These are phyloP conservation scores for Pseudomassariella vexata DNA, from an alignment of 2,329 filamentous ascomycete genomes.

Conservation along the genomic window DNA sequence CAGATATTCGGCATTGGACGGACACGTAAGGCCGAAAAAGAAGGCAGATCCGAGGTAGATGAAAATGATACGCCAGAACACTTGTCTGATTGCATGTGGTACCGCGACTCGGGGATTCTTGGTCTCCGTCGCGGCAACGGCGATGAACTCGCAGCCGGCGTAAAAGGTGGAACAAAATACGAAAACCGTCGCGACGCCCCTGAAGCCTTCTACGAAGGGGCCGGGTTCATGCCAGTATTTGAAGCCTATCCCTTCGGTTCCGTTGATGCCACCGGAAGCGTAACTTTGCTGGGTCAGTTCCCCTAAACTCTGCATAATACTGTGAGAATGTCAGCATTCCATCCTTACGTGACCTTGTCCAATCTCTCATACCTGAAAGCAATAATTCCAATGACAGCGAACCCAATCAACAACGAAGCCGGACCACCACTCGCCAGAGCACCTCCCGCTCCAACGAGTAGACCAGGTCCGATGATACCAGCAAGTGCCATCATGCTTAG, in stretches of 20 bases:
- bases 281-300: slow-evolving; percentile 61
- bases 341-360: background rate
- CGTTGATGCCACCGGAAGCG: slow-evolving; percentile 59
- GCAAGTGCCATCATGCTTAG: slow-evolving; percentile 61
- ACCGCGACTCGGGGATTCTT: slow-evolving; percentile 51
- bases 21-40: slow-evolving; percentile 70
- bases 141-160: slow-evolving; percentile 56
- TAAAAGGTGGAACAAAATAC: slow-evolving; percentile 67
- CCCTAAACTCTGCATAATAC: slow-evolving; percentile 67
- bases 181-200: slow-evolving; percentile 59
- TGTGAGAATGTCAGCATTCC: slow-evolving; percentile 19
- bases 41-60: slow-evolving; percentile 65
- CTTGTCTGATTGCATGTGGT: slow-evolving; percentile 52
- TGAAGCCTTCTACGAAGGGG: slow-evolving; percentile 62
- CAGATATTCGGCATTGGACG: slow-evolving; percentile 59
- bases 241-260: slow-evolving; percentile 59
- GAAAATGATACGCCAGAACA: slow-evolving; percentile 57
- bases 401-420: slow-evolving; percentile 67
- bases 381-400: slow-evolving; percentile 64
- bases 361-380: slow-evolving; percentile 42
- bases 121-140: slow-evolving; percentile 58
- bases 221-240: slow-evolving; percentile 68
- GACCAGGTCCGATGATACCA: slow-evolving; percentile 61
- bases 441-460: slow-evolving; percentile 66
- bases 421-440: slow-evolving; percentile 65